Evolutionary conservation across 495 filamentous ascomycete species (phyloP).

Genomic region (Penicillium canariense): DNA sequence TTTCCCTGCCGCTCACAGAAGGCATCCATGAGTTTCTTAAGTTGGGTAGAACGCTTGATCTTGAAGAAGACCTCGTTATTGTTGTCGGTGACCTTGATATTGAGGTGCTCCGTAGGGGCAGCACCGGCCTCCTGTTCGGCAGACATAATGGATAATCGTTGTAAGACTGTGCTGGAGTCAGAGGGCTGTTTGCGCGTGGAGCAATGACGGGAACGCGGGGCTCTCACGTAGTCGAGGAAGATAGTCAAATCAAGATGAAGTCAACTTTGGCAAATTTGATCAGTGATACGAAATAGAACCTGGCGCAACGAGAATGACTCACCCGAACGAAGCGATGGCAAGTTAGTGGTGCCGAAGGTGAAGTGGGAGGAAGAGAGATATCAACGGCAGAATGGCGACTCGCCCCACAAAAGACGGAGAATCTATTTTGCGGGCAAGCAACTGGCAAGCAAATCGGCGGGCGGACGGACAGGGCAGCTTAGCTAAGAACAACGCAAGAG

Average conservation of each 20-base stretch:
- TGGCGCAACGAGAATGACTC: background rate
- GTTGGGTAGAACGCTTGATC: conserved; percentile 94
- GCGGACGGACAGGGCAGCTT: background rate
- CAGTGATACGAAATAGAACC: background rate
- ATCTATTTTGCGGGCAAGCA: conserved; percentile 44
- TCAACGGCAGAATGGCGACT: conserved; percentile 26
- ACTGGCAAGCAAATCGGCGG: background rate
- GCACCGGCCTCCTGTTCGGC: conserved; percentile 47
- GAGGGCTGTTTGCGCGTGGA: background rate
- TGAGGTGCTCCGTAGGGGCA: conserved; percentile 76
- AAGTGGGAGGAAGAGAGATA: conserved; percentile 21
- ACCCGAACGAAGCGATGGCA: background rate
- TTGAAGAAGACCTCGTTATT: conserved; percentile 99
- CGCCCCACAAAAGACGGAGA: conserved; percentile 37
- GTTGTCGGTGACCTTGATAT: conserved; percentile 99
- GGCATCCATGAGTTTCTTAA: conserved; percentile 98
- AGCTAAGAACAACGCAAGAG: background rate
- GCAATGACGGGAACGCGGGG: background rate
- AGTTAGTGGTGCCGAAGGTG: background rate
- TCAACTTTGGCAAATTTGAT: background rate
- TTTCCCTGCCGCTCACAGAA: conserved; percentile 98
- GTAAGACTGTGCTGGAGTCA: conserved; percentile 3
- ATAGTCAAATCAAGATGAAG: background rate
- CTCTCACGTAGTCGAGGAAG: conserved; percentile 8
- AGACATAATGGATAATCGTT: conserved; percentile 16